Conservation (phyloP, 2,329 filamentous ascomycete species). For the Mycosphaerella sp. region DNA sequence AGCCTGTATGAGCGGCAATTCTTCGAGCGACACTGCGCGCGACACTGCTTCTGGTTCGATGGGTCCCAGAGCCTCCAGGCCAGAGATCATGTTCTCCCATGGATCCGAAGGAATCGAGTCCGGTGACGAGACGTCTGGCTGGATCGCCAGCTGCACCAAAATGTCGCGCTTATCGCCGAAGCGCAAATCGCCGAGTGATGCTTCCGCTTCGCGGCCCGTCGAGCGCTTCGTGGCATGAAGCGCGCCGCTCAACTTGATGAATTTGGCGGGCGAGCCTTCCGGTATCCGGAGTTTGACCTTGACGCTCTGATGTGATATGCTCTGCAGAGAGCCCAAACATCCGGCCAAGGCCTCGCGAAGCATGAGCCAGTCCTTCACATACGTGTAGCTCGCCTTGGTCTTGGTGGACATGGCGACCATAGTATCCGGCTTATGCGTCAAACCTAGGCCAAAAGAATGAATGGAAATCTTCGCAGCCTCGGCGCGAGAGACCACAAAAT, state of each 20-base stretch:
- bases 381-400: slow-evolving; percentile 95
- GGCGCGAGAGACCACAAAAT: slow-evolving; percentile 93
- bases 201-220: slow-evolving; percentile 89
- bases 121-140: slow-evolving; percentile 73
- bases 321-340: slow-evolving; percentile 85
- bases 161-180: slow-evolving; percentile 96
- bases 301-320: slow-evolving; percentile 95
- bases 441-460: slow-evolving; percentile 89
- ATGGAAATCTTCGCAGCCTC: slow-evolving; percentile 98
- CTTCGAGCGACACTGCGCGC: slow-evolving; percentile 77
- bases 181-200: slow-evolving; percentile 79
- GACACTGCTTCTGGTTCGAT: slow-evolving; percentile 74
- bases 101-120: slow-evolving; percentile 87
- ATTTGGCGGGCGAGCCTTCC: slow-evolving; percentile 94
- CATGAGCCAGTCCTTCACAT: slow-evolving; percentile 99
- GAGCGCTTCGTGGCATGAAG: slow-evolving; percentile 94
- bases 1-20: slow-evolving; percentile 89
- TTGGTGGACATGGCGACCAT: slow-evolving; percentile 96
- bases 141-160: slow-evolving; percentile 85
- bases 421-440: slow-evolving; percentile 97
- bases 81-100: slow-evolving; percentile 96
- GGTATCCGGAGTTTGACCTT: slow-evolving; percentile 90
- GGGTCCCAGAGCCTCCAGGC: slow-evolving; percentile 82
- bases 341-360: slow-evolving; percentile 91
- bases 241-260: slow-evolving; percentile 96